A percentile compares a stretch with the other conserved stretches of the same genome.
phyloP scores from a whole-genome alignment of 1,284 basidiomycete genomes.

The Somion occarium region DNA sequence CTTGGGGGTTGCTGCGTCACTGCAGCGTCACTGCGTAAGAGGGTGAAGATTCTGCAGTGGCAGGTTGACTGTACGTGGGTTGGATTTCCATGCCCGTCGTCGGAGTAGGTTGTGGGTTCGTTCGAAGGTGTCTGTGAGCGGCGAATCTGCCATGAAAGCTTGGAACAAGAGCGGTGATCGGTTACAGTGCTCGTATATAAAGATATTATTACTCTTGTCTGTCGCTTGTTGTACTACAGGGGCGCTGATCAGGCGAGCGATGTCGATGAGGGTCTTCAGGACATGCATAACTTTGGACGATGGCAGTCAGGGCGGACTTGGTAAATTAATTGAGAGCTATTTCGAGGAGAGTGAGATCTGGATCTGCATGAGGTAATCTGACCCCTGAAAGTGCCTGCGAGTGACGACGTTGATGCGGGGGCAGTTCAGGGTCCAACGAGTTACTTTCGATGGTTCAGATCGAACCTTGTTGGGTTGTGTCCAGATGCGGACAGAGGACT shows the following conservation, averaged over 20 bases:
- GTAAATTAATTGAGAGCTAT: background rate
- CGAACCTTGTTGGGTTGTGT: too few relatives aligned
- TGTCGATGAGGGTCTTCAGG: too few relatives aligned
- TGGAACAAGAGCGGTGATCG: background rate
- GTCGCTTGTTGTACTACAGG: too few relatives aligned
- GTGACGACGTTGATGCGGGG: constrained; percentile 2
- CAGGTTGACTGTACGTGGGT: background rate
- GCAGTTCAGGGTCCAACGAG: background rate
- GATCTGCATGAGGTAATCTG: constrained; percentile 1
- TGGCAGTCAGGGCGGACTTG: background rate
- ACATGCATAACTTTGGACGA: too few relatives aligned
- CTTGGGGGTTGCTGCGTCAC: background rate
- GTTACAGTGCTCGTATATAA: too few relatives aligned
- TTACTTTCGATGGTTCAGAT: background rate
- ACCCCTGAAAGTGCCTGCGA: background rate
- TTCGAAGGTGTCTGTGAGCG: background rate
- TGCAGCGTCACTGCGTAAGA: background rate
- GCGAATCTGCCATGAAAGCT: background rate
- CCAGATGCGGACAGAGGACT: too few relatives aligned
- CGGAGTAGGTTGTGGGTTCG: background rate
- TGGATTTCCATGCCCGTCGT: background rate
- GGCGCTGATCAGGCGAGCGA: too few relatives aligned
- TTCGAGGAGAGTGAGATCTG: background rate
- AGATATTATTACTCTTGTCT: too few relatives aligned
- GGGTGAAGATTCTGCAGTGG: background rate